These are phyloP conservation scores for Stemphylium vesicarium DNA, from an alignment of 2,329 filamentous ascomycete genomes.

Conservation along the genomic window DNA sequence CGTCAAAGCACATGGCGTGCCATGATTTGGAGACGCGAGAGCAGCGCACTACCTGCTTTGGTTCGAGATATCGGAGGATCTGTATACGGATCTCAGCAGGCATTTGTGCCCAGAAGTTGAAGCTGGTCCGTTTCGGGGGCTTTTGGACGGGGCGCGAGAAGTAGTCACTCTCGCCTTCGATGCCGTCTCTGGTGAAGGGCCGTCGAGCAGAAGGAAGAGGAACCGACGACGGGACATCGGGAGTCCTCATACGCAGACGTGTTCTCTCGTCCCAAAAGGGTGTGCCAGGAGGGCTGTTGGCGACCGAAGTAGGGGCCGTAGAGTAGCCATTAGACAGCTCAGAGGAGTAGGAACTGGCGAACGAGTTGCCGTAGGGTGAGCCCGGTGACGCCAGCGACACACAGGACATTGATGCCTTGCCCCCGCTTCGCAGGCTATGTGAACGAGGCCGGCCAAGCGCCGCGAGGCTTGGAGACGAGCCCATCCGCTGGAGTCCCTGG, in stretches of 20 bases:
- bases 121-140: slow-evolving; percentile 48
- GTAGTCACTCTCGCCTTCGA: slow-evolving; percentile 54
- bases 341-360: slow-evolving; percentile 61
- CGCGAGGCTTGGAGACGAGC: slow-evolving; percentile 76
- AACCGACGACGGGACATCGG: slow-evolving; percentile 61
- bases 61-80: slow-evolving; percentile 76
- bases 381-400: slow-evolving; percentile 63
- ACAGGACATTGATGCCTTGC: slow-evolving; percentile 70
- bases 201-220: slow-evolving; percentile 70
- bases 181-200: slow-evolving; percentile 52
- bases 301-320: slow-evolving; percentile 62
- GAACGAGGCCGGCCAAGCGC: slow-evolving; percentile 69
- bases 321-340: slow-evolving; percentile 64
- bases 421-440: slow-evolving; percentile 67
- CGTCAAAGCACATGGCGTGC: slow-evolving; percentile 86
- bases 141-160: slow-evolving; percentile 52
- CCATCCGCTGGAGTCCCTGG: slow-evolving; percentile 78
- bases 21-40: slow-evolving; percentile 81
- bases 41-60: slow-evolving; percentile 79
- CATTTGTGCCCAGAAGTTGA: slow-evolving; percentile 80
- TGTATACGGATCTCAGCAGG: slow-evolving; percentile 82
- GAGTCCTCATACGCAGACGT: slow-evolving; percentile 62
- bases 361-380: slow-evolving; percentile 59
- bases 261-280: slow-evolving; percentile 61
- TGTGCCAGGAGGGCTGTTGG: slow-evolving; percentile 55